These are phyloP conservation scores for Phytophthora meadii DNA, from an alignment of 352 stramenopile species.

Conservation along the genomic window DNA sequence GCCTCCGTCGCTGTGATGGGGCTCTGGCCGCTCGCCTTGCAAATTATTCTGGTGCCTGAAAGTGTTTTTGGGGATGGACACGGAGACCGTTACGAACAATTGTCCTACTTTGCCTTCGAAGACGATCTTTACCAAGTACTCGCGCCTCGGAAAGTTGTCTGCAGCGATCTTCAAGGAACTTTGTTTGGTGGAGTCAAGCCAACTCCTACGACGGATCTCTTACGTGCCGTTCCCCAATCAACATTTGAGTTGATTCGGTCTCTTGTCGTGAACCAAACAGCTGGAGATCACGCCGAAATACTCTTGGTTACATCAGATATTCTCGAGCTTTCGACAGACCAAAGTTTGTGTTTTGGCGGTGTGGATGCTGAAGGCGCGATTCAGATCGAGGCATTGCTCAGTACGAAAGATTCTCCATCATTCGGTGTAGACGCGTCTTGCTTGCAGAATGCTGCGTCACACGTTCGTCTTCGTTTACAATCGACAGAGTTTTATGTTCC, in stretches of 20 bases:
- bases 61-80: constrained; percentile 54
- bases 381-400: constrained; percentile 45
- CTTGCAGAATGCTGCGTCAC: constrained; percentile 22
- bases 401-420: constrained; percentile 15
- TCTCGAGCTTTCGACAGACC: constrained; percentile 20
- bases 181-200: constrained; percentile 24
- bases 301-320: constrained; percentile 36
- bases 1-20: constrained; percentile 44
- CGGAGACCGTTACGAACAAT: constrained; percentile 49
- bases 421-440: constrained; percentile 42
- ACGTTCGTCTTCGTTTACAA: constrained; percentile 38
- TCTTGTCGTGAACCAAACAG: constrained; percentile 37
- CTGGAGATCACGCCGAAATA: neutral
- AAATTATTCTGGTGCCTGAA: constrained; percentile 35
- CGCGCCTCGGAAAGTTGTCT: constrained; percentile 28
- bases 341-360: constrained; percentile 43
- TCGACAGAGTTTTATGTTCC: constrained; percentile 42
- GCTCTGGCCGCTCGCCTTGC: constrained; percentile 42
- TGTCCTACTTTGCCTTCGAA: constrained; percentile 39
- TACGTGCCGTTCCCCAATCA: constrained; percentile 27
- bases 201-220: constrained; percentile 27
- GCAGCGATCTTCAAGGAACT: constrained; percentile 22
- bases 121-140: constrained; percentile 52
- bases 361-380: constrained; percentile 40
- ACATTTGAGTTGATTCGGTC: constrained; percentile 30